Conservation (phyloP, 192 early-diverging fungal species). For the Backusella morwellensis region DNA sequence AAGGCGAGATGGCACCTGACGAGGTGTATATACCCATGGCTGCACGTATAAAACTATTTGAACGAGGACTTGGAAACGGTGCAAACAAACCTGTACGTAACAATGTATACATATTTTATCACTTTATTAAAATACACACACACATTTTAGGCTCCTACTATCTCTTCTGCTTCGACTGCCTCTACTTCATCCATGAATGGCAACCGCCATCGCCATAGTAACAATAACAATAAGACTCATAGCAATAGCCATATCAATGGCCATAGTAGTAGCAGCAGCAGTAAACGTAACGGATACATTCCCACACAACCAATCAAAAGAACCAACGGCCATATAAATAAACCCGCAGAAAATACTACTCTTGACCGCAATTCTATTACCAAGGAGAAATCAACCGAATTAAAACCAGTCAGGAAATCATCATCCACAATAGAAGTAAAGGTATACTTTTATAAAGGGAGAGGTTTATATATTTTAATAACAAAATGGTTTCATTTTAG, state of each 20-base stretch:
- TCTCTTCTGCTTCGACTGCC: neutral
- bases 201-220: neutral
- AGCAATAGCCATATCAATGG: neutral
- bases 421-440: neutral
- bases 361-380: neutral
- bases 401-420: neutral
- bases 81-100: constrained; percentile 3
- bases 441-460: neutral
- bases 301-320: neutral
- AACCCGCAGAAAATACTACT: neutral
- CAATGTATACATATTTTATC: neutral
- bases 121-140: neutral
- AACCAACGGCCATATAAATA: neutral
- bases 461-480: neutral
- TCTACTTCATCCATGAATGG: neutral
- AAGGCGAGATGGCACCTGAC: constrained; percentile 8
- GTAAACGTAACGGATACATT: neutral
- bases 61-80: constrained; percentile 19
- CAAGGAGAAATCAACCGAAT: neutral
- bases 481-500: neutral
- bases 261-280: neutral
- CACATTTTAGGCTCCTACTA: neutral
- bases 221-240: neutral
- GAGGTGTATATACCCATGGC: constrained; percentile 20
- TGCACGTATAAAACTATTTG: constrained; percentile 27